Evolutionary conservation across 805 yeast genomes (phyloP).

Genomic region (Cyberlindnera maclurae): DNA sequence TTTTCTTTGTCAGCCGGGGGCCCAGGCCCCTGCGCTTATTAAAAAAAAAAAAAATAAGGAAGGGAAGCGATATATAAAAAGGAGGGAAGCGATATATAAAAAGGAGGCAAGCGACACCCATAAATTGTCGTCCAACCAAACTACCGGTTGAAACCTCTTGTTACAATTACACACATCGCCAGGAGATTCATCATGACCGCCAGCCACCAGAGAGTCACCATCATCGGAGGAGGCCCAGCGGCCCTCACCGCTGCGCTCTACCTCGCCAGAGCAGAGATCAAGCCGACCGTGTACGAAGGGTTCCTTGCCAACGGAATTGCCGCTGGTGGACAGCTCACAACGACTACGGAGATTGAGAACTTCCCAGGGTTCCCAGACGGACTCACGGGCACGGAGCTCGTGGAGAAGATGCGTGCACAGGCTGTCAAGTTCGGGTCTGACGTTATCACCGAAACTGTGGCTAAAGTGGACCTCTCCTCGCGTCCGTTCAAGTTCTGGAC

Average conservation of each 20-base stretch:
- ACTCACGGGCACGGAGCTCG: slow-evolving; percentile 75
- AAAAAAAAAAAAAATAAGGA: neutral
- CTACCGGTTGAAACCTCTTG: neutral
- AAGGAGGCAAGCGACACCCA: too few relatives aligned
- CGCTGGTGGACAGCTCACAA: slow-evolving; percentile 98
- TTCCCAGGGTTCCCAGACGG: slow-evolving; percentile 99
- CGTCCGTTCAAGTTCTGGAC: slow-evolving; percentile 97
- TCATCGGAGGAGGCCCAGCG: slow-evolving; percentile 97
- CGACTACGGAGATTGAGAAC: slow-evolving; percentile 97
- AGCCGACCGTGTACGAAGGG: slow-evolving; percentile 93
- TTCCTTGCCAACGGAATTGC: slow-evolving; percentile 95
- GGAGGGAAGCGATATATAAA: neutral
- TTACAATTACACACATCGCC: neutral
- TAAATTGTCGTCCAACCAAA: too few relatives aligned
- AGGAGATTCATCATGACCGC: neutral
- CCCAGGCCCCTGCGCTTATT: too few relatives aligned
- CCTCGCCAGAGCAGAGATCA: slow-evolving; percentile 91
- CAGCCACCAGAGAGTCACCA: slow-evolving; percentile 69
- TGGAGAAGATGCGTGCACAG: slow-evolving; percentile 93
- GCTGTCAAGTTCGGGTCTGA: slow-evolving; percentile 85
- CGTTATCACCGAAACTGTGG: slow-evolving; percentile 88
- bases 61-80: too few relatives aligned
- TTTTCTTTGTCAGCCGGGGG: too few relatives aligned
- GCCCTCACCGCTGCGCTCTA: slow-evolving; percentile 99
- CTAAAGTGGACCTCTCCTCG: slow-evolving; percentile 81